phyloP scores from a whole-genome alignment of 208 protist species.

The Trypanosoma mega region DNA sequence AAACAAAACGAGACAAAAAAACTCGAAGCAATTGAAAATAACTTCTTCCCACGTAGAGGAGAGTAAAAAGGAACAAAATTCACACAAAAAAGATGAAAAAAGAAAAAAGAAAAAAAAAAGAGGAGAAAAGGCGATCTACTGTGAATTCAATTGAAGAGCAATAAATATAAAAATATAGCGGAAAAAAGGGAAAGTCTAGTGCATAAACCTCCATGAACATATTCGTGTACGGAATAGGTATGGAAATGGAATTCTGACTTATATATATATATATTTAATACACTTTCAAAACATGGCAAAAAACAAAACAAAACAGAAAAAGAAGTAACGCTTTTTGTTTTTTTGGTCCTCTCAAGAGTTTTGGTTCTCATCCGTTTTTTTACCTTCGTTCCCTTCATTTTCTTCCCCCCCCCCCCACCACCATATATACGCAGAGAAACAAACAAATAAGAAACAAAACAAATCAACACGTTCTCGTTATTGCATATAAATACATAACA shows the following conservation, averaged over 20 bases:
- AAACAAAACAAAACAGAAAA: constrained; percentile 23
- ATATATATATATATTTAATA: background rate
- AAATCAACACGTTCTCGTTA: constrained; percentile 6
- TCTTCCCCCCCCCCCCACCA: too few species aligned
- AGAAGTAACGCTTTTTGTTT: constrained; percentile 7
- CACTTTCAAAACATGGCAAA: constrained; percentile 26
- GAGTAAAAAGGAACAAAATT: background rate
- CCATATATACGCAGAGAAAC: too few species aligned
- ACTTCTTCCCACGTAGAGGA: background rate
- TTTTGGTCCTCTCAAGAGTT: background rate
- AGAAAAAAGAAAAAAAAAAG: constrained; percentile 19
- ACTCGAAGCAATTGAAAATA: background rate
- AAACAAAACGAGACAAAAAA: constrained; percentile 11
- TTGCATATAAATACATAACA: background rate
- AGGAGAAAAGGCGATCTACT: constrained; percentile 7
- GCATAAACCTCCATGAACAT: too few species aligned
- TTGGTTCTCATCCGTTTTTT: too few species aligned
- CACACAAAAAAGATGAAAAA: constrained; percentile 23
- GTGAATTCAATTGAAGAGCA: constrained; percentile 1
- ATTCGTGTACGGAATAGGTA: constrained; percentile 7
- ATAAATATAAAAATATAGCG: constrained; percentile 6
- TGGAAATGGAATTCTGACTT: background rate
- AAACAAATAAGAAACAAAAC: constrained; percentile 14
- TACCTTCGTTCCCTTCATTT: too few species aligned
- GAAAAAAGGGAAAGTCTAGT: constrained; percentile 6